Percentiles rank a stretch among this genome's conserved stretches.
Conservation (phyloP, 352 stramenopile species). For the Discostella stelligera region DNA sequence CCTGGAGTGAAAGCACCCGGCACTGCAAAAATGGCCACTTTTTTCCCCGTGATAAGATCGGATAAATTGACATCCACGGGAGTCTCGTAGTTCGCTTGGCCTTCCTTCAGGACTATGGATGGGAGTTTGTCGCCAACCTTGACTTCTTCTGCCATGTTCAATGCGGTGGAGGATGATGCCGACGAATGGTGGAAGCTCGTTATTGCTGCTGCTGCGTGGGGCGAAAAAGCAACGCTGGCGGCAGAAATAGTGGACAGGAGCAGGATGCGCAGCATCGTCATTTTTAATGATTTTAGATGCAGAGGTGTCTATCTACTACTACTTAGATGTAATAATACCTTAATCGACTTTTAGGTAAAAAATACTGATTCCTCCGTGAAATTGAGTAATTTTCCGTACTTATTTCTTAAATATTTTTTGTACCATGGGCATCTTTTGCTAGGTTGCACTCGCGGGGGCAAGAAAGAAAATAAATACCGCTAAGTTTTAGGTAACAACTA, state of each 20-base stretch:
- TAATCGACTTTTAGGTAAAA: too few species aligned
- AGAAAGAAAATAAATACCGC: too few species aligned
- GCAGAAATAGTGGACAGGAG: constrained; percentile 19
- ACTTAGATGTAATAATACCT: too few species aligned
- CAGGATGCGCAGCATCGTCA: constrained; percentile 20
- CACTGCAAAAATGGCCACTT: constrained; percentile 79
- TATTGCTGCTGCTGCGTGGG: neutral
- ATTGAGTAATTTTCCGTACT: too few species aligned
- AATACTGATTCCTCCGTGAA: too few species aligned
- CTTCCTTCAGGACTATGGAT: constrained; percentile 59
- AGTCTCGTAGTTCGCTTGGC: constrained; percentile 53
- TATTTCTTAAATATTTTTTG: too few species aligned
- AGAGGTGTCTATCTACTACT: too few species aligned
- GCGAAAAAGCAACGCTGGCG: constrained; percentile 25
- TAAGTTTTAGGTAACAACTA: too few species aligned
- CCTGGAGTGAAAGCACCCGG: constrained; percentile 74
- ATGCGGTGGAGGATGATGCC: constrained; percentile 1
- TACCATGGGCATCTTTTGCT: too few species aligned
- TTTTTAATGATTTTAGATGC: too few species aligned
- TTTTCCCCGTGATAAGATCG: constrained; percentile 70
- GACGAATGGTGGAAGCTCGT: neutral
- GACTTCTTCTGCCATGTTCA: constrained; percentile 56
- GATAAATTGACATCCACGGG: constrained; percentile 55
- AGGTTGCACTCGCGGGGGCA: too few species aligned
- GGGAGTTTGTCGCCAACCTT: constrained; percentile 74